These are phyloP conservation scores for Ceratocystis diversiconidia DNA, from an alignment of 2,329 filamentous ascomycete genomes.

Conservation along the genomic window DNA sequence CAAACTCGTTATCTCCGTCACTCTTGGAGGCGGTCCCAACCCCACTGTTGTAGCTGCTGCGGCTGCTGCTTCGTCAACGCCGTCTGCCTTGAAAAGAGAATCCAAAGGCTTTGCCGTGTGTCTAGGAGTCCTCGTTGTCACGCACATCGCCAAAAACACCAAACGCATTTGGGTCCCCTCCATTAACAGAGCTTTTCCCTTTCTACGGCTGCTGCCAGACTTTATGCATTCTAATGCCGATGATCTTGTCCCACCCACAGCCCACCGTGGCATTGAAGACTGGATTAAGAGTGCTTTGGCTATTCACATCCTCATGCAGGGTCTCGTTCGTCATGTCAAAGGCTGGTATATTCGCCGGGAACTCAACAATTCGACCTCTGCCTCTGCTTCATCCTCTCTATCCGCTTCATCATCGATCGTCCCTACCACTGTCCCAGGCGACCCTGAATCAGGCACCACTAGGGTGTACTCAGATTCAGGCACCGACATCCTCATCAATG, in stretches of 20 bases:
- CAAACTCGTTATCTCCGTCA: constrained; percentile 85
- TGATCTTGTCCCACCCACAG: not conserved
- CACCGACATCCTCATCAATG: constrained; percentile 19
- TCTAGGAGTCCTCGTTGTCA: constrained; percentile 7
- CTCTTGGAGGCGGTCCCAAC: constrained; percentile 51
- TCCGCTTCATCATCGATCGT: not conserved
- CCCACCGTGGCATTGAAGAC: constrained; percentile 7
- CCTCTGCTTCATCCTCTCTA: constrained; percentile 17
- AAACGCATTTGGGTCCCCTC: constrained; percentile 15
- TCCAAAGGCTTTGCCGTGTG: constrained; percentile 29
- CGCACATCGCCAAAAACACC: constrained; percentile 11
- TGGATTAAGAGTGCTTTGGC: constrained; percentile 56
- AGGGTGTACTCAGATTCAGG: constrained; percentile 10
- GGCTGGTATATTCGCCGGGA: constrained; percentile 52
- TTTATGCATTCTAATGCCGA: constrained; percentile 14
- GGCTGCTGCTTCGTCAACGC: not conserved
- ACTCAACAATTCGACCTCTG: constrained; percentile 31
- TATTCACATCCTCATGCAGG: constrained; percentile 62
- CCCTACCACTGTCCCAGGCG: constrained; percentile 23
- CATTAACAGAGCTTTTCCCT: constrained; percentile 9
- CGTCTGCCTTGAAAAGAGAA: constrained; percentile 43
- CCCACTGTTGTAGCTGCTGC: constrained; percentile 27
- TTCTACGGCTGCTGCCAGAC: constrained; percentile 9
- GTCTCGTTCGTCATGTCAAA: constrained; percentile 54
- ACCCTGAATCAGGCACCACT: constrained; percentile 18